Percentiles rank a stretch among this genome's conserved stretches.
Conservation (phyloP, 441 rosid species). For the Populus hybrid region DNA sequence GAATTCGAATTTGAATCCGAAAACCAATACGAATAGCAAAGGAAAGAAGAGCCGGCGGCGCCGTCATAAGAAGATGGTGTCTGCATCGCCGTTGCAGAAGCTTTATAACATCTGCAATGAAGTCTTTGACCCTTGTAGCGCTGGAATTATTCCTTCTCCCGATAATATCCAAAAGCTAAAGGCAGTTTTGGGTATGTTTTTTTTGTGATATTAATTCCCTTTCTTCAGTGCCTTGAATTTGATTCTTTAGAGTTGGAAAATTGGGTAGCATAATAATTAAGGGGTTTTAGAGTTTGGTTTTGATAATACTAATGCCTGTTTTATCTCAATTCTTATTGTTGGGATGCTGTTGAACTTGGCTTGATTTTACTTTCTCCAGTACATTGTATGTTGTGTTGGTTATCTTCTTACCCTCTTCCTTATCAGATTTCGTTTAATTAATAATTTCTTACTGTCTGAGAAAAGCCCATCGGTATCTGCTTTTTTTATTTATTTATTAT, state of each 20-base stretch:
- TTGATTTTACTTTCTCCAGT: background rate
- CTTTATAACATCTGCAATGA: conserved; percentile 66
- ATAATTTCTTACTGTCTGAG: conserved; percentile 7
- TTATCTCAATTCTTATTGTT: background rate
- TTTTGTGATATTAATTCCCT: background rate
- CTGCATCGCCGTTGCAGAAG: conserved; percentile 45
- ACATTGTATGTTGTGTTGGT: background rate
- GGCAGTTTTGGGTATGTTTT: conserved; percentile 59
- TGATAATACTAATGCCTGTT: background rate
- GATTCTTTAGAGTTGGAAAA: background rate
- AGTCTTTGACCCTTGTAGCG: conserved; percentile 46
- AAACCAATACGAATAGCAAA: conserved; percentile 21
- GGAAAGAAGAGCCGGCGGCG: conserved; percentile 47
- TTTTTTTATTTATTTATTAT: background rate
- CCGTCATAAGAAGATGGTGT: conserved; percentile 29
- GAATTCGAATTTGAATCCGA: conserved; percentile 15
- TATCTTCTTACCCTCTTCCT: background rate
- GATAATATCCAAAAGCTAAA: conserved; percentile 54
- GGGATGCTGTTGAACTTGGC: background rate
- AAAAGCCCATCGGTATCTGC: conserved; percentile 4
- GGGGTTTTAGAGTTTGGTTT: background rate
- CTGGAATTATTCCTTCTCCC: conserved; percentile 60
- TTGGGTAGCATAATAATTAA: background rate
- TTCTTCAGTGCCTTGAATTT: background rate
- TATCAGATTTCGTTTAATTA: background rate